phyloP scores from a whole-genome alignment of 495 filamentous ascomycete species.

The Penicillium turbatum region DNA sequence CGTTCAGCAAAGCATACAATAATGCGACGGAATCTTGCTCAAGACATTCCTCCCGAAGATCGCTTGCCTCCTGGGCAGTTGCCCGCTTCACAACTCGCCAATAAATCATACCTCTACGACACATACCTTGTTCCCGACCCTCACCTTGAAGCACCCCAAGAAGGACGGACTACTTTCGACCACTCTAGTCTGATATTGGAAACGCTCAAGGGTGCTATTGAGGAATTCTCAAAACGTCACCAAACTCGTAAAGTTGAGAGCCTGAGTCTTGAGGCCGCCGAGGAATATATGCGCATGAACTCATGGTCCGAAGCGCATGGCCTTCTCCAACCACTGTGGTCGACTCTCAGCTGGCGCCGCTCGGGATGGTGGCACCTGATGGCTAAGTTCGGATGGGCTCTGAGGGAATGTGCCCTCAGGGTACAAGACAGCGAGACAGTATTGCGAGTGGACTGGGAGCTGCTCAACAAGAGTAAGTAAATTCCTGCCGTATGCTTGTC shows the following conservation, averaged over 20 bases:
- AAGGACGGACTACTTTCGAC: constrained; percentile 51
- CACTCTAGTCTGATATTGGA: constrained; percentile 60
- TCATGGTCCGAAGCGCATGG: constrained; percentile 64
- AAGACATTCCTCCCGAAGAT: constrained; percentile 71
- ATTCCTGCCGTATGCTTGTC: neutral
- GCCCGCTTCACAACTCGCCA: constrained; percentile 62
- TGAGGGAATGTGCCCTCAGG: constrained; percentile 67
- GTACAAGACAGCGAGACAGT: constrained; percentile 60
- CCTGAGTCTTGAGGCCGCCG: constrained; percentile 63
- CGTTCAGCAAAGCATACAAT: constrained; percentile 62
- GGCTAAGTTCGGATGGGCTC: constrained; percentile 65
- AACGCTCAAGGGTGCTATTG: constrained; percentile 55
- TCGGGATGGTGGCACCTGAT: constrained; percentile 80
- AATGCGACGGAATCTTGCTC: constrained; percentile 55
- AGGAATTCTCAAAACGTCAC: constrained; percentile 59
- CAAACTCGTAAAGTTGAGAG: constrained; percentile 65
- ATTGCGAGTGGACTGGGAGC: constrained; percentile 79
- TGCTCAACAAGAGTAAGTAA: constrained; percentile 61
- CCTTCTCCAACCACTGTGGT: constrained; percentile 68
- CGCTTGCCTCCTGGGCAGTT: constrained; percentile 60
- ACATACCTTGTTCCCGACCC: constrained; percentile 80
- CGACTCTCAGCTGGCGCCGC: constrained; percentile 63
- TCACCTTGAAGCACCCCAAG: constrained; percentile 61
- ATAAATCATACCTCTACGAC: constrained; percentile 70
- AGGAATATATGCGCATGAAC: constrained; percentile 58